Evolutionary conservation across 2,329 filamentous ascomycete species (phyloP).

Genomic region (Simplicillium aogashimaense): DNA sequence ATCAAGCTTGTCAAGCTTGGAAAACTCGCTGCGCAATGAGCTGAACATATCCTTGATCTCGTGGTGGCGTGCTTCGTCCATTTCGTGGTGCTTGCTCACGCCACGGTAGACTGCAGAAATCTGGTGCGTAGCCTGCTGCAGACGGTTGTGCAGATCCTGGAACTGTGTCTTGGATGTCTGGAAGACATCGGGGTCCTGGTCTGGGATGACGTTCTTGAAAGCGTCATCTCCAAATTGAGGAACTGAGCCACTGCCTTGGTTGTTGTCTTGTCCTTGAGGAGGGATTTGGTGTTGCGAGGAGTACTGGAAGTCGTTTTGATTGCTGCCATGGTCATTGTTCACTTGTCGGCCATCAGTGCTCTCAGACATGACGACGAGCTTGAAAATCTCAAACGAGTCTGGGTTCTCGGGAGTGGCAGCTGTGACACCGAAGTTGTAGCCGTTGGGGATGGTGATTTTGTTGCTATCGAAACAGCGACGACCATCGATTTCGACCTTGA

Average conservation of each 20-base stretch:
- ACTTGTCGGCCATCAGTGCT: conserved; percentile 14
- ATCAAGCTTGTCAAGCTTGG: conserved; percentile 33
- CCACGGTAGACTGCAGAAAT: conserved; percentile 52
- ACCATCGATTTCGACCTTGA: conserved; percentile 75
- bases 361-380: conserved; percentile 63
- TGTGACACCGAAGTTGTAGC: conserved; percentile 79
- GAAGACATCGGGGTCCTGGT: conserved; percentile 36
- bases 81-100: conserved; percentile 37
- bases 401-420: conserved; percentile 84
- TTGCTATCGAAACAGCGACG: conserved; percentile 73
- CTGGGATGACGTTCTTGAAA: conserved; percentile 33
- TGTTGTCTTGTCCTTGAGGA: conserved; percentile 9
- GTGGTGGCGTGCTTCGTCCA: conserved; percentile 45
- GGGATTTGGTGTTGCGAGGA: conserved; percentile 13
- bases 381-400: conserved; percentile 91
- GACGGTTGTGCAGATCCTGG: conserved; percentile 71
- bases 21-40: conserved; percentile 34
- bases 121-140: conserved; percentile 65
- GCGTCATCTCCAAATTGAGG: conserved; percentile 12
- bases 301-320: conserved; percentile 14
- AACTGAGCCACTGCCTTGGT: conserved; percentile 5
- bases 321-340: conserved; percentile 17
- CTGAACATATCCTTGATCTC: conserved; percentile 40
- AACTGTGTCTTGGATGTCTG: conserved; percentile 55
- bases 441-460: conserved; percentile 67